A percentile compares a stretch with the other conserved stretches of the same genome.
Evolutionary conservation across 805 yeast genomes (phyloP).

Genomic region (Metschnikowia reukaufii): DNA sequence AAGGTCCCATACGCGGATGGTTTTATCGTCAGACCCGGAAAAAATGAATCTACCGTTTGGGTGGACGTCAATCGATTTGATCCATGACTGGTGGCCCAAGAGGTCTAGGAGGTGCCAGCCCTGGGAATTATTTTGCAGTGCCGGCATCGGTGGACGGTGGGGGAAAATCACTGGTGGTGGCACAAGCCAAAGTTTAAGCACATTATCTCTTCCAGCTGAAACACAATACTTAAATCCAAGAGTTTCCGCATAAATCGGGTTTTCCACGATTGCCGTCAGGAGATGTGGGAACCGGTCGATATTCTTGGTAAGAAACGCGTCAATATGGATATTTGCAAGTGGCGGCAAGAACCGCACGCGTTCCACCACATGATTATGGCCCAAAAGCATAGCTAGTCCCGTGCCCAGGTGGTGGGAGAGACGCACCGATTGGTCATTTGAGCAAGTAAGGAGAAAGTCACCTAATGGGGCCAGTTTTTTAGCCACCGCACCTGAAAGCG

Average conservation of each 20-base stretch:
- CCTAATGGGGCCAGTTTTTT: slow-evolving; percentile 33
- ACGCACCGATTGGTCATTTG: slow-evolving; percentile 75
- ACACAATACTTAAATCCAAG: slow-evolving; percentile 72
- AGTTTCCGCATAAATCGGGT: slow-evolving; percentile 26
- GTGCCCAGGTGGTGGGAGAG: slow-evolving; percentile 68
- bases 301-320: slow-evolving; percentile 39
- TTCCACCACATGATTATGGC: slow-evolving; percentile 85
- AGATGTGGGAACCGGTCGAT: slow-evolving; percentile 32
- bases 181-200: slow-evolving; percentile 73
- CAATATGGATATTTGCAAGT: slow-evolving; percentile 47
- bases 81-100: slow-evolving; percentile 85
- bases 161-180: slow-evolving; percentile 63
- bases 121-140: slow-evolving; percentile 50
- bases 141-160: slow-evolving; percentile 56
- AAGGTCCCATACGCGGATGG: slow-evolving; percentile 75
- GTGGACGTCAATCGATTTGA: slow-evolving; percentile 65
- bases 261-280: slow-evolving; percentile 30
- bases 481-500: slow-evolving; percentile 10
- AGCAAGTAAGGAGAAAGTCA: slow-evolving; percentile 66
- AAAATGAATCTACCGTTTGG: slow-evolving; percentile 72
- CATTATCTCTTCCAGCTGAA: slow-evolving; percentile 78
- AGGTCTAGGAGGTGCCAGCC: slow-evolving; percentile 60
- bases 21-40: slow-evolving; percentile 77
- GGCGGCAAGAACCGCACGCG: slow-evolving; percentile 65
- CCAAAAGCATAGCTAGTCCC: slow-evolving; percentile 64